phyloP scores from a whole-genome alignment of 306 rosid species.

The Cajanus cajan region DNA sequence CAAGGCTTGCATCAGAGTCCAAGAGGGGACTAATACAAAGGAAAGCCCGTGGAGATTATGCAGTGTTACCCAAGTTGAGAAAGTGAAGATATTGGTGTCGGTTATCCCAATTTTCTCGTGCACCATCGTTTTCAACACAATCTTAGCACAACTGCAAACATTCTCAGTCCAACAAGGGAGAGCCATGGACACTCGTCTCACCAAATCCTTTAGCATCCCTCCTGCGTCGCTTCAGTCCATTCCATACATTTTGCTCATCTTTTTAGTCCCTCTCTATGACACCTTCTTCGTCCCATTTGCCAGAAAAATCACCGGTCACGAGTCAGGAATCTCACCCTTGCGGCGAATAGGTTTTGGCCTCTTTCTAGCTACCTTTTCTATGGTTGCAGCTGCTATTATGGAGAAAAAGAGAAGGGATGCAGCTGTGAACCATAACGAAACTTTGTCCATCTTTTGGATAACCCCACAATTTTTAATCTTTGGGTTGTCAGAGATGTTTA shows the following conservation, averaged over 20 bases:
- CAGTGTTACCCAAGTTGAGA: conserved; percentile 64
- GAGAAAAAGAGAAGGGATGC: conserved; percentile 81
- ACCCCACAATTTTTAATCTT: conserved; percentile 92
- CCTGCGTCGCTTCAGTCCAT: conserved; percentile 95
- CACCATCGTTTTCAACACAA: conserved; percentile 95
- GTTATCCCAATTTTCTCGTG: conserved; percentile 89
- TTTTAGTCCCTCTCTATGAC: conserved; percentile 80
- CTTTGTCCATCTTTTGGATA: conserved; percentile 87
- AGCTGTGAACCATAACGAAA: conserved; percentile 41
- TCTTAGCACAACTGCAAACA: conserved; percentile 95
- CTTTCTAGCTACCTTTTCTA: conserved; percentile 78
- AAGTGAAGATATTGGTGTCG: conserved; percentile 75
- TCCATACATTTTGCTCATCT: conserved; percentile 82
- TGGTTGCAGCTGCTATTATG: conserved; percentile 85
- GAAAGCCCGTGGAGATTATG: conserved; percentile 89
- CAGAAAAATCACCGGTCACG: conserved; percentile 68
- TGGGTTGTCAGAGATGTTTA: conserved; percentile 88
- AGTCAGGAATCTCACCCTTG: conserved; percentile 81
- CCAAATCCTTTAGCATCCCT: conserved; percentile 68
- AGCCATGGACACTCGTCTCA: conserved; percentile 70
- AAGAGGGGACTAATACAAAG: conserved; percentile 44
- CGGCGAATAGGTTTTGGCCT: conserved; percentile 85
- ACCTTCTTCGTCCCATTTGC: conserved; percentile 81
- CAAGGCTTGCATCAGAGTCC: conserved; percentile 70
- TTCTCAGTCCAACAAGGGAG: conserved; percentile 97